phyloP scores from a whole-genome alignment of 768 basidiomycete genomes.

The Gloeopeniophorella convolvens region DNA sequence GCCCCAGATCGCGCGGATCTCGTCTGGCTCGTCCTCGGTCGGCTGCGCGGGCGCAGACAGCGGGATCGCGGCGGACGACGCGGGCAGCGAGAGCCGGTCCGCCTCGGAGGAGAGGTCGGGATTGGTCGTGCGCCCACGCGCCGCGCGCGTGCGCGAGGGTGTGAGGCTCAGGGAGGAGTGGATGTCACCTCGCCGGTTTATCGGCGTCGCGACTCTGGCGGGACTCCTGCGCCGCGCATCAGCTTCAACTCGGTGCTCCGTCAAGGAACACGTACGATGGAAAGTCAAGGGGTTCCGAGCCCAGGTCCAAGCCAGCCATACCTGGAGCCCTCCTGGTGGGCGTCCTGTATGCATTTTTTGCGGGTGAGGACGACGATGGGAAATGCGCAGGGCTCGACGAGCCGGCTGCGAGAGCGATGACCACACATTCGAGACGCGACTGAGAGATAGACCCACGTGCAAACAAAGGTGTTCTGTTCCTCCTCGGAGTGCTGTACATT shows the following conservation, averaged over 20 bases:
- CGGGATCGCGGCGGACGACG: constrained; percentile 46
- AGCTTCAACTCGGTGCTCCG: no score
- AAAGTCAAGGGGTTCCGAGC: constrained; percentile 63
- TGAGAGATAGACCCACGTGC: constrained; percentile 8
- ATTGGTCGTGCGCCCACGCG: constrained; percentile 32
- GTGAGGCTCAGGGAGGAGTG: constrained; percentile 71
- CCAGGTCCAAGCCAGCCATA: constrained; percentile 22
- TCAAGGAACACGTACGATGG: constrained; percentile 44
- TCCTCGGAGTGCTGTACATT: constrained; percentile 19
- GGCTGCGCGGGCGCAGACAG: constrained; percentile 57
- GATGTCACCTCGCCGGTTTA: constrained; percentile 82
- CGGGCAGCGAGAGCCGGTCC: constrained; percentile 48
- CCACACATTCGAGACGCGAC: neutral
- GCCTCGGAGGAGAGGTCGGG: constrained; percentile 54
- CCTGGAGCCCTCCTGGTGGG: constrained; percentile 13
- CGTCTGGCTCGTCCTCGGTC: constrained; percentile 73
- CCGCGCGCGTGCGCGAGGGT: constrained; percentile 36
- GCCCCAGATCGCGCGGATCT: constrained; percentile 94
- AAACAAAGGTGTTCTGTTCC: constrained; percentile 17
- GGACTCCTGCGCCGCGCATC: constrained; percentile 44
- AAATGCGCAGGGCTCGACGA: constrained; percentile 29
- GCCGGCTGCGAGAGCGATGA: constrained; percentile 3
- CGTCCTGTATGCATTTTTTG: constrained; percentile 22
- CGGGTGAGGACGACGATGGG: constrained; percentile 26
- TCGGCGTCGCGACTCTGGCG: constrained; percentile 48